These are phyloP conservation scores for Aspergillus saccharolyticus DNA, from an alignment of 495 filamentous ascomycete genomes.

Conservation along the genomic window DNA sequence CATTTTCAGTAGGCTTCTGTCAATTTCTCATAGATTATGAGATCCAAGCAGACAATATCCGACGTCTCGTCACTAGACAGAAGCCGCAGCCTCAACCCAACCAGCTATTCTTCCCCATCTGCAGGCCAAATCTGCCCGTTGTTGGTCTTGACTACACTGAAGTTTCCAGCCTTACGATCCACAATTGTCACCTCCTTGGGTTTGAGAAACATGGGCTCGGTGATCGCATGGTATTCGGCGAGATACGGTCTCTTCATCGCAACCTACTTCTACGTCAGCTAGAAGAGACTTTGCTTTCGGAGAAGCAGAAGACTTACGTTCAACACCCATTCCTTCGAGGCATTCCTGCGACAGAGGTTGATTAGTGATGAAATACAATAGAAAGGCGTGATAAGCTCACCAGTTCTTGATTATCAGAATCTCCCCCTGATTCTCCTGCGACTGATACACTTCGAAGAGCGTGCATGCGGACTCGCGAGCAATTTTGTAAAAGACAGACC, in stretches of 20 bases:
- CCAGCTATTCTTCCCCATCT: neutral
- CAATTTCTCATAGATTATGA: no score
- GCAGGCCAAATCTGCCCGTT: neutral
- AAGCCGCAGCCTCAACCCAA: neutral
- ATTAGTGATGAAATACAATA: neutral
- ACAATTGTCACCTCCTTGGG: neutral
- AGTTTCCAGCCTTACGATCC: constrained; percentile 1
- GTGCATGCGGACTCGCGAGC: neutral
- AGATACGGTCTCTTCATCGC: neutral
- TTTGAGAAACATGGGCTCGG: neutral
- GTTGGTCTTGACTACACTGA: neutral
- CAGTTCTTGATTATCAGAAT: neutral
- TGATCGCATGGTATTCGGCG: neutral
- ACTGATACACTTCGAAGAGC: neutral
- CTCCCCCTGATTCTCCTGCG: neutral
- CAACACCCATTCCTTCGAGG: neutral
- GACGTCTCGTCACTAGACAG: neutral
- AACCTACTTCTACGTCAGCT: neutral
- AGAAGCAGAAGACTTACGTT: neutral
- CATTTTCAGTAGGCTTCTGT: no score
- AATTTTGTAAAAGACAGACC: neutral
- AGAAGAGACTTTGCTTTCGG: neutral
- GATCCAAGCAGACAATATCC: neutral
- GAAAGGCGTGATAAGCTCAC: neutral
- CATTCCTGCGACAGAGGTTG: neutral